phyloP scores from a whole-genome alignment of 2,329 filamentous ascomycete species.

The Penicillium sp. region DNA sequence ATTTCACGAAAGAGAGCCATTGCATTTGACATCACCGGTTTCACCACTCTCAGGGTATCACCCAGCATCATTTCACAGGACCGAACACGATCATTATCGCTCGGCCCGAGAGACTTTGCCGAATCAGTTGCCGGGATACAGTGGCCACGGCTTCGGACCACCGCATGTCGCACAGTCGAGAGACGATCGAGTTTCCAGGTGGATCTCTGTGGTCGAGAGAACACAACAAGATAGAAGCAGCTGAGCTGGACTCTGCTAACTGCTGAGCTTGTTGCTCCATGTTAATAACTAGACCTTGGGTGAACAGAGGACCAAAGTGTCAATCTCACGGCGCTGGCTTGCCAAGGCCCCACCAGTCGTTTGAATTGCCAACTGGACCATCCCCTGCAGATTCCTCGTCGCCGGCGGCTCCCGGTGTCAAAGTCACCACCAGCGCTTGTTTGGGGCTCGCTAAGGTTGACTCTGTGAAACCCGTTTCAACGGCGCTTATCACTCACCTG shows the following conservation, averaged over 20 bases:
- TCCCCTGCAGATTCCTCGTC: background rate
- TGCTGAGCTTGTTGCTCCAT: background rate
- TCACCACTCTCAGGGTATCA: conserved; percentile 1
- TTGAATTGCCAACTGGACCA: background rate
- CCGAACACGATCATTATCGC: background rate
- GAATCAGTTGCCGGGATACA: conserved; percentile 32
- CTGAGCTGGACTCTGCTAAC: background rate
- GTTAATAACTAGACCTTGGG: no score
- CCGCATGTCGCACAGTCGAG: conserved; percentile 8
- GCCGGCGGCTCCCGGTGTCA: background rate
- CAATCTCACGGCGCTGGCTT: conserved; percentile 34
- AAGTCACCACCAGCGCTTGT: background rate
- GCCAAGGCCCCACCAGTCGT: background rate
- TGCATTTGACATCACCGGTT: background rate
- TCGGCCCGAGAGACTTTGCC: background rate
- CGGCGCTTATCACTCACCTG: background rate
- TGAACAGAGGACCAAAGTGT: background rate
- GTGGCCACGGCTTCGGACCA: conserved; percentile 20
- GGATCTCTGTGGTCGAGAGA: conserved; percentile 27
- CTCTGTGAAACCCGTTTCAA: background rate
- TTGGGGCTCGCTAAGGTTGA: background rate
- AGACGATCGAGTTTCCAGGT: conserved; percentile 20
- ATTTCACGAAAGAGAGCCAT: background rate
- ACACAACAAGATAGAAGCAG: conserved; percentile 11
- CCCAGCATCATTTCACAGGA: background rate